Evolutionary conservation across 169 alveolate genomes (phyloP).

Genomic region (Plasmodium coatneyi): DNA sequence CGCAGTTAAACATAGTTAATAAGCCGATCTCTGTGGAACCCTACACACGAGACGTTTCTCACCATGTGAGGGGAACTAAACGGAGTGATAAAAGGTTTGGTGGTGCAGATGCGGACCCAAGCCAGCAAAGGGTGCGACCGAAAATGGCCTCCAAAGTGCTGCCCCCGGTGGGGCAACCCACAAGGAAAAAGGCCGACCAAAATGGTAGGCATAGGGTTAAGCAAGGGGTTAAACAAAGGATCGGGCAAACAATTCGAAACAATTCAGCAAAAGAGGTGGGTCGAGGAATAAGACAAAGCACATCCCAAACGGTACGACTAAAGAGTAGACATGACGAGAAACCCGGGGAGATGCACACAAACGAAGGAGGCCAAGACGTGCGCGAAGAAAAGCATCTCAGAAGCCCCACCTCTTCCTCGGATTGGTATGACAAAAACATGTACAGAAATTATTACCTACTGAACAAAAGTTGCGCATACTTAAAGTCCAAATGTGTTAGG

Average conservation of each 20-base stretch:
- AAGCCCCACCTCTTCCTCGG: conserved; percentile 2
- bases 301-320: neutral
- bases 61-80: conserved; percentile 22
- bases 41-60: neutral
- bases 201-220: neutral
- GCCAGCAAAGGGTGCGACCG: neutral
- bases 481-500: conserved; percentile 37
- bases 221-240: neutral
- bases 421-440: conserved; percentile 19
- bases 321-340: neutral
- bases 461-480: conserved; percentile 38
- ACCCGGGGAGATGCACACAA: neutral
- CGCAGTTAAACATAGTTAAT: conserved; percentile 19
- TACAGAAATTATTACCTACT: conserved; percentile 30
- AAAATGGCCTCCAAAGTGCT: conserved; percentile 11
- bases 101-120: neutral
- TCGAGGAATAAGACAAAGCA: neutral
- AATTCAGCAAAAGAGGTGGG: neutral
- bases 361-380: neutral
- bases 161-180: neutral
- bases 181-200: neutral
- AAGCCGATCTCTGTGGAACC: neutral
- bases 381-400: neutral
- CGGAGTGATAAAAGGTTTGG: neutral
- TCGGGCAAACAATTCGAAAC: neutral